Conservation (phyloP, 2,329 filamentous ascomycete species). For the Botryotinia globosa region DNA sequence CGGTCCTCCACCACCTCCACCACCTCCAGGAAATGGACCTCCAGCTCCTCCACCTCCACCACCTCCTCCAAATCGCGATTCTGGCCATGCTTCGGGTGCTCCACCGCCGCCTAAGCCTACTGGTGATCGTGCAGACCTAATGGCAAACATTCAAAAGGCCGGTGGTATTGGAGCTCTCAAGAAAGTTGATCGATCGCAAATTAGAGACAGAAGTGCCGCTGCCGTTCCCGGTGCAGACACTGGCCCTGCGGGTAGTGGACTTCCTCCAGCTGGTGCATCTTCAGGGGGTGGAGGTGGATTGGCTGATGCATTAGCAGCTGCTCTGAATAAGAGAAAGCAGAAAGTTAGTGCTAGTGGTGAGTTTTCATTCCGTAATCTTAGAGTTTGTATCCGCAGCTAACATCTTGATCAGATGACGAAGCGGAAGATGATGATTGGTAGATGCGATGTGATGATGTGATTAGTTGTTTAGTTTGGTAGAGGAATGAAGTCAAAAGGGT, state of each 20-base stretch:
- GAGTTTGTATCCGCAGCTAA: conserved; percentile 33
- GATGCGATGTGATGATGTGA: conserved; percentile 10
- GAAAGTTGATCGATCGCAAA: conserved; percentile 69
- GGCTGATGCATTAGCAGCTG: conserved; percentile 78
- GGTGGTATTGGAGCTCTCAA: conserved; percentile 67
- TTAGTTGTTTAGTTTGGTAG: conserved; percentile 6
- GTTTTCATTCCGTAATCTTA: conserved; percentile 41
- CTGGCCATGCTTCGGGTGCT: conserved; percentile 50
- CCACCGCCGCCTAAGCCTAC: conserved; percentile 46
- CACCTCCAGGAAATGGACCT: conserved; percentile 36
- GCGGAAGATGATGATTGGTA: conserved; percentile 74
- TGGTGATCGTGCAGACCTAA: conserved; percentile 56
- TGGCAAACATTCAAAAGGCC: conserved; percentile 69
- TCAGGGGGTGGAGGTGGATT: conserved; percentile 62
- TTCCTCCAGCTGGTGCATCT: conserved; percentile 52
- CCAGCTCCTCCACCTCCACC: conserved; percentile 53
- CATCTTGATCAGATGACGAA: conserved; percentile 63
- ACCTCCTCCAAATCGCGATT: conserved; percentile 54
- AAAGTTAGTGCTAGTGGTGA: conserved; percentile 95
- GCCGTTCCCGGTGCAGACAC: conserved; percentile 54
- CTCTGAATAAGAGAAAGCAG: conserved; percentile 78
- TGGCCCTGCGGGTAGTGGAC: conserved; percentile 50
- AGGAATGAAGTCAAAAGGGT: neutral
- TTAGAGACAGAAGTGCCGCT: conserved; percentile 68
- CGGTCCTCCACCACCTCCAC: conserved; percentile 39